Evolutionary conservation across 2,329 filamentous ascomycete species (phyloP).

Genomic region (Aplosporella prunicola): DNA sequence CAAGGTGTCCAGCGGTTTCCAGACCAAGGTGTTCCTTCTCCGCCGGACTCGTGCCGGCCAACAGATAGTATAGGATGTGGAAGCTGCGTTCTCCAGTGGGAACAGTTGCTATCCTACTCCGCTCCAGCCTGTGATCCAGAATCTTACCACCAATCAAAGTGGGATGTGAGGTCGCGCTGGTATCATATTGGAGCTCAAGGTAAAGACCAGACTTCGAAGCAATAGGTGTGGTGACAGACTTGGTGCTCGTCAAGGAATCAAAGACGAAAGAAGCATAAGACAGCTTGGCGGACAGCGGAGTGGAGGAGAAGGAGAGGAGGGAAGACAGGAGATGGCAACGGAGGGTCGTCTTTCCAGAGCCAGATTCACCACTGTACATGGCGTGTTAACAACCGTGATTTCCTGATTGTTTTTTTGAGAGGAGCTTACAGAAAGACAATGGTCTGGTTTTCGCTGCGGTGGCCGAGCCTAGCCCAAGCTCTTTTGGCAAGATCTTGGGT

Average conservation of each 20-base stretch:
- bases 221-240: conserved; percentile 88
- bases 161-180: conserved; percentile 71
- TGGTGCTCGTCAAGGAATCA: conserved; percentile 91
- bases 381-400: conserved; percentile 17
- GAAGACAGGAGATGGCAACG: conserved; percentile 80
- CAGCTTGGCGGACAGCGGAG: conserved; percentile 84
- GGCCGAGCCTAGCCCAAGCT: conserved; percentile 75
- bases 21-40: conserved; percentile 80
- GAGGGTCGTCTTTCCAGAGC: conserved; percentile 90
- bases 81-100: conserved; percentile 96
- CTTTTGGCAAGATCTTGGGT: conserved; percentile 85
- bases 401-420: conserved; percentile 9
- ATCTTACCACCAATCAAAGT: conserved; percentile 89
- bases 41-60: conserved; percentile 81
- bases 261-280: conserved; percentile 93
- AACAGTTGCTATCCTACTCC: conserved; percentile 82
- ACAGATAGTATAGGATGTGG: conserved; percentile 88
- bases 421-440: conserved; percentile 76
- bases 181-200: conserved; percentile 95
- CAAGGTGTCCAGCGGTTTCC: conserved; percentile 46
- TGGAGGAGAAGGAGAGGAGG: conserved; percentile 80
- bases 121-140: conserved; percentile 83
- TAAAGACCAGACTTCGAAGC: conserved; percentile 94
- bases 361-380: conserved; percentile 74
- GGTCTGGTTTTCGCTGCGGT: conserved; percentile 86